Percentiles rank a stretch among this genome's conserved stretches.
Evolutionary conservation across 208 protist genomes (phyloP).

Genomic region (Wallacemonas sp.): DNA sequence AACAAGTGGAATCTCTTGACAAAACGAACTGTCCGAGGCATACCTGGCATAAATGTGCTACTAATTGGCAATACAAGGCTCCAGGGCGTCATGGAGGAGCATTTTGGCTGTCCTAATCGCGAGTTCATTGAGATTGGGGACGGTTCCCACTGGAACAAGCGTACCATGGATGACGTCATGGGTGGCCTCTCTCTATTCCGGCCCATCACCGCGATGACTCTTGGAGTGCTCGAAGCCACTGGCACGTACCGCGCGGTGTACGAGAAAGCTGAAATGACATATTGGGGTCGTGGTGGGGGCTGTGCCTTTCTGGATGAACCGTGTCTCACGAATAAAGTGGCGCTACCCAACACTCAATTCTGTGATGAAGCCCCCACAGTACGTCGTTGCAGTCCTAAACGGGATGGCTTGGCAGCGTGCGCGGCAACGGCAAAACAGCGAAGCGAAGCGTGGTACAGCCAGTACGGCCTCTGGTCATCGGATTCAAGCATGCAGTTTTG

Average conservation of each 20-base stretch:
- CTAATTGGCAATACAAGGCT: not conserved
- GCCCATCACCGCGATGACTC: slow-evolving; percentile 45
- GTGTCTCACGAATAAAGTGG: slow-evolving; percentile 15
- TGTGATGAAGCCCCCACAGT: no score
- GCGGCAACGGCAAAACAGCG: no score
- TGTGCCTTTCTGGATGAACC: slow-evolving; percentile 30
- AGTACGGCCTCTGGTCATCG: no score
- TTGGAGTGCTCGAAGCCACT: slow-evolving; percentile 57
- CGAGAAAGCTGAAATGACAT: slow-evolving; percentile 37
- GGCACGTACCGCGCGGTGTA: slow-evolving; percentile 52
- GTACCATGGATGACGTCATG: slow-evolving; percentile 65
- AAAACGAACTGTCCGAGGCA: not conserved
- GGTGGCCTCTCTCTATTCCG: slow-evolving; percentile 7
- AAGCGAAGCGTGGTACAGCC: no score
- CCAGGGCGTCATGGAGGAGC: not conserved
- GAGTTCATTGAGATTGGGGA: not conserved
- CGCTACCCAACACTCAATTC: slow-evolving; percentile 27
- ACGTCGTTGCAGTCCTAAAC: no score
- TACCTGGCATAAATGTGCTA: not conserved
- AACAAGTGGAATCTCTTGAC: not conserved
- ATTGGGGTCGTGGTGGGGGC: slow-evolving; percentile 50
- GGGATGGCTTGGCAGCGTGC: no score
- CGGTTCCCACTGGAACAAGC: slow-evolving; percentile 64
- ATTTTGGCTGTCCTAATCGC: not conserved
- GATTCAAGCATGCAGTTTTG: no score